Conservation (phyloP, 345 rosid species). For the Brassica carinata region DNA sequence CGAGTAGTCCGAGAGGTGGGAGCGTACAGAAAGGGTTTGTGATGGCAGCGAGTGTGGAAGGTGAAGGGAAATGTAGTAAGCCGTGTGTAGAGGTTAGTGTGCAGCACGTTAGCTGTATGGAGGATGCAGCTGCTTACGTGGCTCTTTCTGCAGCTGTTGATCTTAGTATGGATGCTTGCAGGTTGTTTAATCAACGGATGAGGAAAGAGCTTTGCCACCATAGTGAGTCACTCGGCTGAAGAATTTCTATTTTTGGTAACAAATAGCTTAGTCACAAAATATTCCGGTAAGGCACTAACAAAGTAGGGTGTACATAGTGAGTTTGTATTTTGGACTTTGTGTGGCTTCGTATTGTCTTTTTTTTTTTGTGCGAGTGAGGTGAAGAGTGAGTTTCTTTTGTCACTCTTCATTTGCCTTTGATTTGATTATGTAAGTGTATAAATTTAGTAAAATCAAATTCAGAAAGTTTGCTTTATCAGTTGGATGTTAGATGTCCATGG, state of each 20-base stretch:
- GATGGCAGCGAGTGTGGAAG: constrained; percentile 86
- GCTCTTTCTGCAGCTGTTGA: constrained; percentile 90
- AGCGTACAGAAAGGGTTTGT: constrained; percentile 75
- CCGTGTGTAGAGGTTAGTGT: constrained; percentile 87
- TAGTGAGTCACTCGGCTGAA: constrained; percentile 45
- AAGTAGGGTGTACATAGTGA: constrained; percentile 36
- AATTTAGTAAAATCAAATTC: constrained; percentile 8
- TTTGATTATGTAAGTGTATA: constrained; percentile 37
- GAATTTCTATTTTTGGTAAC: background rate
- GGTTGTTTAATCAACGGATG: constrained; percentile 79
- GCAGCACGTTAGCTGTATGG: constrained; percentile 89
- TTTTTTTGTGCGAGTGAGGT: constrained; percentile 7
- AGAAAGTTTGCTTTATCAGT: background rate
- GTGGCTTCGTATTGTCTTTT: constrained; percentile 14
- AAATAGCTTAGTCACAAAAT: constrained; percentile 7
- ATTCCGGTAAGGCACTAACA: constrained; percentile 33
- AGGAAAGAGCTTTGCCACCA: constrained; percentile 77
- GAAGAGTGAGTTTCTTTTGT: constrained; percentile 29
- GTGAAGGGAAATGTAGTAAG: constrained; percentile 83
- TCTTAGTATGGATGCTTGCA: constrained; percentile 92
- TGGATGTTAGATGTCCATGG: constrained; percentile 1
- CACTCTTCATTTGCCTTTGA: constrained; percentile 27
- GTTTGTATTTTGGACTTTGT: constrained; percentile 27
- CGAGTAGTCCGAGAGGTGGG: constrained; percentile 70
- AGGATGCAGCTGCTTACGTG: constrained; percentile 93